phyloP scores from a whole-genome alignment of 2,329 filamentous ascomycete species.

The Pseudogymnoascus sp. region DNA sequence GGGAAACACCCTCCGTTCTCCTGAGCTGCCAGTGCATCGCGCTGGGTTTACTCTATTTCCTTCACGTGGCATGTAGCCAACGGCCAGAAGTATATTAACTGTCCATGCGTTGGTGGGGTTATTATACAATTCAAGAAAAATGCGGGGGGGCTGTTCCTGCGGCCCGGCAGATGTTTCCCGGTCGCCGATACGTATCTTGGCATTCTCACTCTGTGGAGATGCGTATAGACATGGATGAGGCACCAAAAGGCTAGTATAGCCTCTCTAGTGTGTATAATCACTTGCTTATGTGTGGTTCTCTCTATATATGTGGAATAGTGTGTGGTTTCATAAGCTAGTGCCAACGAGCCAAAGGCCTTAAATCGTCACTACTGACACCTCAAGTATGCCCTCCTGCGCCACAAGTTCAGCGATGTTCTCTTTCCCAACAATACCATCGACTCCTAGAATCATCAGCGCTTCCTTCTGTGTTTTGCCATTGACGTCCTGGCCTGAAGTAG shows the following conservation, averaged over 20 bases:
- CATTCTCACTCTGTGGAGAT: background rate
- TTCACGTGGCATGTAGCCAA: background rate
- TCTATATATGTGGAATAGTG: background rate
- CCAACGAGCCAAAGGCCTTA: background rate
- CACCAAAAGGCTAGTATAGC: slow-evolving; percentile 2
- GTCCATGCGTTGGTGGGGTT: background rate
- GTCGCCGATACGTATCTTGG: background rate
- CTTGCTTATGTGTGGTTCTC: background rate
- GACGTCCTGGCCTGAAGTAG: slow-evolving; percentile 25
- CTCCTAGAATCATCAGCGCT: slow-evolving; percentile 74
- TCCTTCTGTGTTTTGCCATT: slow-evolving; percentile 42
- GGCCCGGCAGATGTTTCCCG: background rate
- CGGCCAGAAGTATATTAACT: background rate
- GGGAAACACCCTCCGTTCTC: background rate
- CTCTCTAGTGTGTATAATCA: background rate
- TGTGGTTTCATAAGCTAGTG: background rate
- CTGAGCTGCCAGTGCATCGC: background rate
- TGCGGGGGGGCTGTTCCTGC: background rate
- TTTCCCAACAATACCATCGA: slow-evolving; percentile 56
- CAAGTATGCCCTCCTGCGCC: slow-evolving; percentile 44
- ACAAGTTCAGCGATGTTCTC: slow-evolving; percentile 44
- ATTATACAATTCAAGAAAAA: background rate
- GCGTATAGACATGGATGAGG: background rate
- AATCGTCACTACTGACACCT: slow-evolving; percentile 43
- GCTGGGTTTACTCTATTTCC: background rate